Evolutionary conservation across 257 asterid genomes (phyloP).

Genomic region (Solanum gandarillasii): DNA sequence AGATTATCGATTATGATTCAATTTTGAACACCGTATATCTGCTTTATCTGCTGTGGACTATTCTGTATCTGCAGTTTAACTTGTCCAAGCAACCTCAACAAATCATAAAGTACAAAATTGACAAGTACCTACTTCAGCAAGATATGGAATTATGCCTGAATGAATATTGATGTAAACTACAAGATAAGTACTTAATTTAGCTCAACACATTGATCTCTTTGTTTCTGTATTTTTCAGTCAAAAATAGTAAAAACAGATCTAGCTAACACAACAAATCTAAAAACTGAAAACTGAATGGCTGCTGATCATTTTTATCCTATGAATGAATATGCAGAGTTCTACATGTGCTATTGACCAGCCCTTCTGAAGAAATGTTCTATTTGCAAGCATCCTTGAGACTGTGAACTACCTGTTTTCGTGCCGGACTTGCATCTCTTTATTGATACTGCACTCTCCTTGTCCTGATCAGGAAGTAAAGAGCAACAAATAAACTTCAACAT

Average conservation of each 20-base stretch:
- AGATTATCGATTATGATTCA: background rate
- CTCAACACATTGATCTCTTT: background rate
- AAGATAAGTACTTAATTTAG: background rate
- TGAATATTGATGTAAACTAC: background rate
- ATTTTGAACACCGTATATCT: background rate
- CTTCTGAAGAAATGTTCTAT: conserved; percentile 77
- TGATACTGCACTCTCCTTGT: conserved; percentile 21
- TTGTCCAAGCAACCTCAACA: background rate
- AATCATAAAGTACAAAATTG: background rate
- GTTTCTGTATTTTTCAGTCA: background rate
- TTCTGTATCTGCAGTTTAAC: background rate
- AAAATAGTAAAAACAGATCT: background rate
- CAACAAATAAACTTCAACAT: background rate
- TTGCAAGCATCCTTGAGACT: conserved; percentile 55
- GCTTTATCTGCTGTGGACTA: background rate
- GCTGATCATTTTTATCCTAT: background rate
- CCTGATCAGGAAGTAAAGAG: conserved; percentile 28
- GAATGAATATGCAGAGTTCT: background rate
- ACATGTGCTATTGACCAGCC: conserved; percentile 23
- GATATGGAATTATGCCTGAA: background rate
- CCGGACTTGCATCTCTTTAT: conserved; percentile 35
- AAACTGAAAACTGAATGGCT: background rate
- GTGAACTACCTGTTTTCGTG: conserved; percentile 28
- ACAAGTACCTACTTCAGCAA: background rate
- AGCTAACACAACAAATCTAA: background rate